Percentiles rank a stretch among this genome's conserved stretches.
Evolutionary conservation across 2,329 filamentous ascomycete species (phyloP).

Genomic region (Dactylellina drechsleri): DNA sequence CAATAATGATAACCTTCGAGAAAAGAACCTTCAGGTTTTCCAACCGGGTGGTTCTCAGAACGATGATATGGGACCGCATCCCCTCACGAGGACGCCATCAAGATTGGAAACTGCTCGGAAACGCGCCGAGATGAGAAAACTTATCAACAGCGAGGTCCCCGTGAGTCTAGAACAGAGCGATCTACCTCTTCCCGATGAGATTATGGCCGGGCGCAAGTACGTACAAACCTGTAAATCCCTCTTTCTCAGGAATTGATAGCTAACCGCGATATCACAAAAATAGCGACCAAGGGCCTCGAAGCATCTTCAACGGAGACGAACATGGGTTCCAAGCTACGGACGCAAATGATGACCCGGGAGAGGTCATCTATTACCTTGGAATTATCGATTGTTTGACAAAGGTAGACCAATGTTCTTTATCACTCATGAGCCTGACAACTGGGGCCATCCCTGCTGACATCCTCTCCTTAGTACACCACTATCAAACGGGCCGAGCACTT

Average conservation of each 20-base stretch:
- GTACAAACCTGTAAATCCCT: constrained; percentile 22
- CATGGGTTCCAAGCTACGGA: constrained; percentile 93
- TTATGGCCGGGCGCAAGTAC: constrained; percentile 62
- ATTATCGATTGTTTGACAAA: constrained; percentile 98
- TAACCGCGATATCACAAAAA: constrained; percentile 58
- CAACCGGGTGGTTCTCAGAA: constrained; percentile 69
- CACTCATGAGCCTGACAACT: constrained; percentile 39
- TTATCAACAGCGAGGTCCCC: constrained; percentile 90
- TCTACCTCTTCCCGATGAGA: constrained; percentile 88
- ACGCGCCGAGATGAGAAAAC: constrained; percentile 87
- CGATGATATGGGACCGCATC: constrained; percentile 71
- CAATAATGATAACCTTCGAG: constrained; percentile 91
- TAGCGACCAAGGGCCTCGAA: constrained; percentile 74
- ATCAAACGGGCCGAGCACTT: constrained; percentile 96
- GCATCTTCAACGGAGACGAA: constrained; percentile 89
- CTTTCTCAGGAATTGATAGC: constrained; percentile 47
- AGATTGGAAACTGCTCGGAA: constrained; percentile 92
- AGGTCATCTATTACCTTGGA: constrained; percentile 96
- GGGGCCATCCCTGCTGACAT: constrained; percentile 58
- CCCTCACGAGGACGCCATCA: constrained; percentile 87
- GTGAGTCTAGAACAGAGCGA: constrained; percentile 87
- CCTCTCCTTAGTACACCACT: constrained; percentile 77
- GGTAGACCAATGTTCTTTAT: constrained; percentile 64
- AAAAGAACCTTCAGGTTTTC: constrained; percentile 80
- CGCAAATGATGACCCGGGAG: constrained; percentile 82